Base-by-base conservation (phyloP, 2,329 filamentous ascomycete species). In the Colletotrichum spinosum region DNA sequence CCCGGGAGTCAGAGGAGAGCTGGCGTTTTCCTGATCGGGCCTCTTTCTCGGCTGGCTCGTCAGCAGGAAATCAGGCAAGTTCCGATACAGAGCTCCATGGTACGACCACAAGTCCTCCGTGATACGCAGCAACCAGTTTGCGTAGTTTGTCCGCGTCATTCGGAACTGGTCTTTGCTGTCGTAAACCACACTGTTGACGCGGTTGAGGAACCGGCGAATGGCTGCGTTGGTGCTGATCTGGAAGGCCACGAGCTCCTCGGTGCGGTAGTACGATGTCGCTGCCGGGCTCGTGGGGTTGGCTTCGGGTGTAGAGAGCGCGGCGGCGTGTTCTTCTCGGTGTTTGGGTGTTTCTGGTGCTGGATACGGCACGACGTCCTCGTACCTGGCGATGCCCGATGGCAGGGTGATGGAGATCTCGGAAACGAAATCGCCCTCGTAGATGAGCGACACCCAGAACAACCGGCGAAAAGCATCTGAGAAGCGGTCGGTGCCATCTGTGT, bases 141-240 rank as follows among this genome's bases (percentile, higher is more conserved):
- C 70, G 38, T 74, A 73, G 34, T 72, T 68, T 11, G 67, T 56
- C 6, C 67, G 55, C 5, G 68, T 66, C 38, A 69, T 68, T 2
- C 71, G 59, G 6, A 68, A 70, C 5, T 70, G 60, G 12, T 75
- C 74, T 8, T 71, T 73, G 6, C 67, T 69, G 33, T 74, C 70
- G 48, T 75, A 75, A 1, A 75, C 69, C 1, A 73, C 69, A 7
- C 72, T 74, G 34, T 75, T 73, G 3, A 74, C 72, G 1, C 73
- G 69, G 6, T 75, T 75, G 0, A 75, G 50, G 37, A 75, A 74
- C 0, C 74, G 70, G 4, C 74, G 65, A 11, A 75, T 75, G 1
- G 74, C 71, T 1, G 74, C 72, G 49, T 74, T 75, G 2, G 73
- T 75, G 12, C 69, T 74, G 17, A 75, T 72, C 4, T 75, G 74